phyloP scores from a whole-genome alignment of 78 protist genomes.

The slime mould (Dictyostelium discoideum) region DNA sequence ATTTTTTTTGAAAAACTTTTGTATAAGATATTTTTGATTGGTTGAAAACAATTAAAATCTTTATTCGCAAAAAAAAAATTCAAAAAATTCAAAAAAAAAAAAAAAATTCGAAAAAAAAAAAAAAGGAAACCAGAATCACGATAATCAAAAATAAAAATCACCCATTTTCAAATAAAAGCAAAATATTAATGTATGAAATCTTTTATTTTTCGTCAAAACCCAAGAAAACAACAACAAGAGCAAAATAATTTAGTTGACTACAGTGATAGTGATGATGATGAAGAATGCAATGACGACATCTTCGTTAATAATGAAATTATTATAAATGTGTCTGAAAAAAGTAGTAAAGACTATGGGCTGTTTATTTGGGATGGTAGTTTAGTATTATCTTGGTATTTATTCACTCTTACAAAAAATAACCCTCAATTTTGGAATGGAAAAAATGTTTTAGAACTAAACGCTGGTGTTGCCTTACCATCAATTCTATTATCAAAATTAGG shows the following conservation, averaged over 20 bases:
- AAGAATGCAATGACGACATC: background rate
- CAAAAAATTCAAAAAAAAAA: too few relatives aligned
- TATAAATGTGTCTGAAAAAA: background rate
- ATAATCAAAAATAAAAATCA: too few relatives aligned
- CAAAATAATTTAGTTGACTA: background rate
- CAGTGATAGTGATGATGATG: background rate
- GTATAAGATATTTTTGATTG: too few relatives aligned
- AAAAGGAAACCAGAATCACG: too few relatives aligned
- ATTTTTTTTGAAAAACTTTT: too few relatives aligned
- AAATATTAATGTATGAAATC: background rate
- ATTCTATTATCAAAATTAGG: constrained; percentile 4
- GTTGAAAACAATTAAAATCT: background rate
- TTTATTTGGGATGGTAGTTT: constrained; percentile 11
- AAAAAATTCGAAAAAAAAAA: too few relatives aligned
- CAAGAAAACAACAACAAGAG: background rate
- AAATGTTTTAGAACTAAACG: background rate
- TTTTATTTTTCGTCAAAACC: background rate
- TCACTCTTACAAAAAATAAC: background rate
- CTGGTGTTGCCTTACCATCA: constrained; percentile 20
- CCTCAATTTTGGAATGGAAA: background rate
- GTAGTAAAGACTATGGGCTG: background rate
- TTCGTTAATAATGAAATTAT: background rate
- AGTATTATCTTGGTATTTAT: background rate
- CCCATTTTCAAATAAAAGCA: too few relatives aligned
- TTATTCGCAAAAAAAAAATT: too few relatives aligned